Evolutionary conservation across 163 green algal species (phyloP), one percentile per base, ranked within the genome.

Genomic region (Picocystis sp.): DNA sequence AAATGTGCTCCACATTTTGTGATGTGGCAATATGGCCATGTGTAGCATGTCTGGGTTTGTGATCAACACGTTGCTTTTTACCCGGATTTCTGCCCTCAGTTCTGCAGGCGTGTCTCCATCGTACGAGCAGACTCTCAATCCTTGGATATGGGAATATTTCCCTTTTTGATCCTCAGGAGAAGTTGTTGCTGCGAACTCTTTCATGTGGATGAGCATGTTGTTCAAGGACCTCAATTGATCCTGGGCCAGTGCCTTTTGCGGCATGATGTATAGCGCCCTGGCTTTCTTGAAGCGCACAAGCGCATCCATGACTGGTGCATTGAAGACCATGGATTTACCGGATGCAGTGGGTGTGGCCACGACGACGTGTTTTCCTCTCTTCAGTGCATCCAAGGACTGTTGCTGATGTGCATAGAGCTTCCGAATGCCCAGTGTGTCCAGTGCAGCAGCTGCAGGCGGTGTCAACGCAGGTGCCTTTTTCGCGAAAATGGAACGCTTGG

Each of bases 41-140:
- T 98, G 89, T 45, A 96, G 76, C 87, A 96, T 98, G 79, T 96
- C 89, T 0, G 89, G 88, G 68, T 96, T 96, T 60, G 87, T 93
- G 53, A 96, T 74, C 12, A 97, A 61, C 58, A 96, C 53, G 50
- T 77, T 74, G 0, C 72, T 81, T 2, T 73, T 51, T 2, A 59
- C 58, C 0, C 78, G 64, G 2, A 92, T 59, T 3, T 46, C 65
- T 11, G 44, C 50, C 1, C 79, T 61, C 2, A 74, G 65, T 17
- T 21, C 60, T 50, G 71, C 45, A 15, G 41, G 47, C 3, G 69
- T 74, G 58, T 67, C 59, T 24, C 41, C 34, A 24, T 38, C 34
- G 9, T 25, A 50, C 44, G 44, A 38, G 8, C 29, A 38, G 29
- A 38, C 29, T 8, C 5, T 38, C 8, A 38, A 38, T 5, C 29